Conservation (phyloP, 2,329 filamentous ascomycete genomes). For the Colletotrichum sp. region DNA sequence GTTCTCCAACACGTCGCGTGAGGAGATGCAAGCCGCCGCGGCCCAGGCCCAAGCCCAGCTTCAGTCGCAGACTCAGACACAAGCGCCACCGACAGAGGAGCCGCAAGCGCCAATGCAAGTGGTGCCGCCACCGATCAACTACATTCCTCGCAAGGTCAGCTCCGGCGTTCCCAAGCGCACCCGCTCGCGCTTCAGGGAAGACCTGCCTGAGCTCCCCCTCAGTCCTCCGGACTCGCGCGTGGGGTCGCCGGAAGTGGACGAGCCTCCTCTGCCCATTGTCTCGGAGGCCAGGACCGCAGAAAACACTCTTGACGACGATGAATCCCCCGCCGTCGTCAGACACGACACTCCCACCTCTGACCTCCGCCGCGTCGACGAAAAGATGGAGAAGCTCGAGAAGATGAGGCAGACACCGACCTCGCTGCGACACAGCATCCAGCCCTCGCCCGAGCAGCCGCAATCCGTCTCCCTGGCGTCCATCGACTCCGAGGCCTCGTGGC, state of each 20-base stretch:
- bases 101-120: slow-evolving; percentile 40
- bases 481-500: slow-evolving; percentile 95
- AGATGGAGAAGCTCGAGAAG: slow-evolving; percentile 32
- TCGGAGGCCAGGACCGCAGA: slow-evolving; percentile 30
- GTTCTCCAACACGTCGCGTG: slow-evolving; percentile 91
- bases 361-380: slow-evolving; percentile 41
- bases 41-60: slow-evolving; percentile 17
- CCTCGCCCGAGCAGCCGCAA: slow-evolving; percentile 62
- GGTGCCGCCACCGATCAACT: slow-evolving; percentile 50
- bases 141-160: slow-evolving; percentile 40
- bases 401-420: slow-evolving; percentile 52
- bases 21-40: slow-evolving; percentile 69
- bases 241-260: slow-evolving; percentile 73
- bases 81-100: slow-evolving; percentile 36
- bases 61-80: slow-evolving; percentile 32
- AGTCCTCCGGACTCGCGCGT: slow-evolving; percentile 86
- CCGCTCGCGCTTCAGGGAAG: slow-evolving; percentile 90
- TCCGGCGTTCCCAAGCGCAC: slow-evolving; percentile 73
- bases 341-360: slow-evolving; percentile 55
- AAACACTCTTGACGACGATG: neutral
- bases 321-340: slow-evolving; percentile 33
- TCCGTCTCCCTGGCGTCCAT: slow-evolving; percentile 92
- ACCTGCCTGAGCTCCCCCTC: slow-evolving; percentile 83
- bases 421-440: slow-evolving; percentile 40
- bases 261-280: slow-evolving; percentile 43